Percentiles rank a stretch among this genome's conserved stretches.
These are phyloP conservation scores for Dictyostelium discoideum DNA, from an alignment of 78 protist genomes.

Conservation along the genomic window DNA sequence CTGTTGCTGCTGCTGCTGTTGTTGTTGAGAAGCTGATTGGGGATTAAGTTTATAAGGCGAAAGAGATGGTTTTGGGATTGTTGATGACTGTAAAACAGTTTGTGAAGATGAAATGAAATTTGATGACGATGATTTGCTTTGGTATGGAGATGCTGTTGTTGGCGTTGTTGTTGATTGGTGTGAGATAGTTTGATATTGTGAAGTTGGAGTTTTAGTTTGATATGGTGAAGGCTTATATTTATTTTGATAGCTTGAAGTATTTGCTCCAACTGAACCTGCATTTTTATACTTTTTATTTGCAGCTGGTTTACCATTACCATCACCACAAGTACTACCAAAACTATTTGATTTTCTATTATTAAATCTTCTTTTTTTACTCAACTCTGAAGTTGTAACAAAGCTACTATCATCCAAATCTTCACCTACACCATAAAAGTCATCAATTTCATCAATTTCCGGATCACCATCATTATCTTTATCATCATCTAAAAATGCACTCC, in stretches of 20 bases:
- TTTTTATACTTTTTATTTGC: neutral
- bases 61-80: neutral
- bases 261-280: neutral
- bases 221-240: neutral
- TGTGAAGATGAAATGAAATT: neutral
- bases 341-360: neutral
- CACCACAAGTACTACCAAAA: neutral
- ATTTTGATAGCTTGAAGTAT: neutral
- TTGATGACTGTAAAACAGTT: neutral
- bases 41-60: neutral
- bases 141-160: neutral
- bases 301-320: neutral
- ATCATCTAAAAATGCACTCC: slow-evolving; percentile 3
- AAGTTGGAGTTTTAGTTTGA: neutral
- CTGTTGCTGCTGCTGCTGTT: neutral
- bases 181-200: neutral
- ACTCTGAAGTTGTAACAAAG: neutral
- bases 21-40: neutral
- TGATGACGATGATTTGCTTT: neutral
- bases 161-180: neutral
- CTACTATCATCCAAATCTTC: neutral
- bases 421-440: slow-evolving; percentile 9
- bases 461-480: neutral
- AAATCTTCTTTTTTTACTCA: neutral
- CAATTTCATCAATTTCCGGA: neutral